Conservation (phyloP, 2,329 filamentous ascomycete species). For the Fusarium liriodendri region DNA sequence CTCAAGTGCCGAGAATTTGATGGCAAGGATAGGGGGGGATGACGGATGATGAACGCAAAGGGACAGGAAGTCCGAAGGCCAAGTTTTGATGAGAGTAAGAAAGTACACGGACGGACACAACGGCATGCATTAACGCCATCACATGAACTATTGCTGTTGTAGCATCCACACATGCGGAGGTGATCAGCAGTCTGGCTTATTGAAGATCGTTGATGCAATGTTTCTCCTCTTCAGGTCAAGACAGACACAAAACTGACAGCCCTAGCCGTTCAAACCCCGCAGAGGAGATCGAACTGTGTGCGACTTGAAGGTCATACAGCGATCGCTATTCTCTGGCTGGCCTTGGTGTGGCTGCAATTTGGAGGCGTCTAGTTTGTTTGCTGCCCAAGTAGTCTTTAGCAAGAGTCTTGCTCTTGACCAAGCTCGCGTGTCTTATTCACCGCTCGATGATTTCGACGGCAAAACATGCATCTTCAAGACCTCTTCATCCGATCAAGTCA, state of each 20-base stretch:
- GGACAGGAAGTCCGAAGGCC: neutral
- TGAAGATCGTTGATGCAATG: slow-evolving; percentile 23
- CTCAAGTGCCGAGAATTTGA: neutral
- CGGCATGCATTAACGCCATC: neutral
- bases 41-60: neutral
- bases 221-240: neutral
- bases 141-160: neutral
- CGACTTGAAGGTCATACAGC: neutral
- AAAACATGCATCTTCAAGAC: neutral
- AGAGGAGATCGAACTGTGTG: slow-evolving; percentile 2
- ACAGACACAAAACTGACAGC: neutral
- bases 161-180: slow-evolving; percentile 1
- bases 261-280: slow-evolving; percentile 10
- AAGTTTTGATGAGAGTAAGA: neutral
- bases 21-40: neutral
- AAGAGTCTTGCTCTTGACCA: neutral
- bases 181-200: slow-evolving; percentile 24
- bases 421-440: neutral
- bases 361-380: neutral
- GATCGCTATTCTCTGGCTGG: neutral
- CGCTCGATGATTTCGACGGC: neutral
- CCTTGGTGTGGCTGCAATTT: neutral
- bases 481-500: neutral
- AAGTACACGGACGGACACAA: neutral
- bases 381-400: neutral